A percentile compares a stretch with the other conserved stretches of the same genome.
phyloP scores from a whole-genome alignment of 345 rosid genomes.

The Eucalyptus tenuipes region DNA sequence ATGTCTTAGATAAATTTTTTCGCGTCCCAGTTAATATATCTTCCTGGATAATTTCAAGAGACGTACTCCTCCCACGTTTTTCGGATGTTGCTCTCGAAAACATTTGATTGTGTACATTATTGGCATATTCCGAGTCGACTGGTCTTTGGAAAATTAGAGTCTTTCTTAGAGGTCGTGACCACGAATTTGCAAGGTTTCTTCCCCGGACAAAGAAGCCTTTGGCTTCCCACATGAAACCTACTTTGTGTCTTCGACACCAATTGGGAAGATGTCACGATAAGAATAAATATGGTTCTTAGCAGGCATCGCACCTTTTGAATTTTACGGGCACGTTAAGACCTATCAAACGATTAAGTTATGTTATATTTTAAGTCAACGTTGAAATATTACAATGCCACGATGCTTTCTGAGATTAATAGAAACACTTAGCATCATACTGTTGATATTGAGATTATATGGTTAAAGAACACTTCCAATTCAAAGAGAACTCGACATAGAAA shows the following conservation, averaged over 20 bases:
- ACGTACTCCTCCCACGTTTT: background rate
- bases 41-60: background rate
- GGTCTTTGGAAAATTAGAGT: background rate
- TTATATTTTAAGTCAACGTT: background rate
- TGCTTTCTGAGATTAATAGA: background rate
- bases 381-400: fast-evolving
- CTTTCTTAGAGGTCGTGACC: background rate
- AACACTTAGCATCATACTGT: no score
- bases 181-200: background rate
- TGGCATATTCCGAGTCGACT: background rate
- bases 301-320: background rate
- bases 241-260: background rate
- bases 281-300: background rate
- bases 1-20: background rate
- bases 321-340: no score
- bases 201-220: background rate
- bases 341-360: background rate
- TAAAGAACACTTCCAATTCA: background rate
- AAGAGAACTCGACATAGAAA: background rate
- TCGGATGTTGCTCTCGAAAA: background rate
- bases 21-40: background rate
- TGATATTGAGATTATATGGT: no score
- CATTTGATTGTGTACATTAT: background rate
- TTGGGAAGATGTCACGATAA: background rate
- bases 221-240: background rate